These are phyloP conservation scores for Astrothelium subdiscretum DNA, from an alignment of 495 filamentous ascomycete genomes.

Conservation along the genomic window DNA sequence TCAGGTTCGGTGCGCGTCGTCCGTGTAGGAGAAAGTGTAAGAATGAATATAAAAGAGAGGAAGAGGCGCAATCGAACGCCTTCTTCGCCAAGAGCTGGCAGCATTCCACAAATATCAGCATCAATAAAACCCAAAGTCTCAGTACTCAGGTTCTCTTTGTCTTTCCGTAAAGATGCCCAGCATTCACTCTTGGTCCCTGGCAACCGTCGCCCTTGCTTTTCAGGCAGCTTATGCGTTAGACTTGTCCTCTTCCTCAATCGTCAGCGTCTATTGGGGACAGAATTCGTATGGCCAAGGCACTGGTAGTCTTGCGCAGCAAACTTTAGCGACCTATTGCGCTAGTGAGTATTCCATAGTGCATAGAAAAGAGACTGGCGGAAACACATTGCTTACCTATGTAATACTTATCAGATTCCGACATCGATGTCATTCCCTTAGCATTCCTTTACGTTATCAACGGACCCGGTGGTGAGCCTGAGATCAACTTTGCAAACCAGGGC, in stretches of 20 bases:
- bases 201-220: slow-evolving; percentile 37
- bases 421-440: slow-evolving; percentile 41
- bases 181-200: slow-evolving; percentile 35
- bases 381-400: background rate
- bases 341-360: slow-evolving; percentile 32
- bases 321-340: slow-evolving; percentile 42
- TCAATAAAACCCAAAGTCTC: background rate
- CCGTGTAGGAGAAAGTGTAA: background rate
- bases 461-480: slow-evolving; percentile 27
- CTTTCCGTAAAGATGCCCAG: too few relatives aligned
- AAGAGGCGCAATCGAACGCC: background rate
- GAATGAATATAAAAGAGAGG: background rate
- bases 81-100: background rate
- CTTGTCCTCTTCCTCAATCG: slow-evolving; percentile 25
- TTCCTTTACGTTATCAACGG: slow-evolving; percentile 48
- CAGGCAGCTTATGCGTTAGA: slow-evolving; percentile 37
- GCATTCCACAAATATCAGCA: background rate
- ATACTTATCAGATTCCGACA: slow-evolving; percentile 17
- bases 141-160: too few relatives aligned
- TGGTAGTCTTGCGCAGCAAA: slow-evolving; percentile 31
- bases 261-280: slow-evolving; percentile 36
- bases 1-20: background rate
- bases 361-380: background rate
- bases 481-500: slow-evolving; percentile 52
- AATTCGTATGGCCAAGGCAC: slow-evolving; percentile 29